Evolutionary conservation across 768 basidiomycete species (phyloP).

Genomic region (Tylopilus subfusipes): DNA sequence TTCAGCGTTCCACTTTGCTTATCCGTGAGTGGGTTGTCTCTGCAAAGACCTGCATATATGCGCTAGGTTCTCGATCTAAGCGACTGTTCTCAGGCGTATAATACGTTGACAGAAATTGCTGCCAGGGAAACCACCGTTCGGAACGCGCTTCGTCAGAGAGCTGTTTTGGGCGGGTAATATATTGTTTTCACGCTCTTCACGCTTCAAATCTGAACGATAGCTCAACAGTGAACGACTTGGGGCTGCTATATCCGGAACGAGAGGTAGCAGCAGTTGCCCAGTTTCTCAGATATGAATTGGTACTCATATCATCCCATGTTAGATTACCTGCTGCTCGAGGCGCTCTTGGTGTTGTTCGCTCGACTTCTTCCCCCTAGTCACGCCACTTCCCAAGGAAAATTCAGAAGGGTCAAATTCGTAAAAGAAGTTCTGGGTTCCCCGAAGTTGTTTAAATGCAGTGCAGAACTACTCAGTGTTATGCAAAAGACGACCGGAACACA

Average conservation of each 20-base stretch:
- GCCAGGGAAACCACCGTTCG: constrained; percentile 41
- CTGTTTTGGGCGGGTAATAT: constrained; percentile 48
- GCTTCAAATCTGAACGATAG: not conserved
- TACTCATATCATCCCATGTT: not conserved
- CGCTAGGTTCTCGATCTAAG: constrained; percentile 15
- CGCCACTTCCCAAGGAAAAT: constrained; percentile 31
- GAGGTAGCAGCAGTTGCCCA: constrained; percentile 38
- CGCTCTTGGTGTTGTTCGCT: constrained; percentile 53
- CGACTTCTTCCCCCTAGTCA: constrained; percentile 48
- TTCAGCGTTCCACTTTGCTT: constrained; percentile 26
- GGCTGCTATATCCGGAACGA: constrained; percentile 42
- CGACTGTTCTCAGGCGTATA: constrained; percentile 44
- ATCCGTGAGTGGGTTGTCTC: constrained; percentile 19
- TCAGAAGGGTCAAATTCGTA: constrained; percentile 45
- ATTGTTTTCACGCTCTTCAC: not conserved
- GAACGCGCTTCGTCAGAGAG: constrained; percentile 41
- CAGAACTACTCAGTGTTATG: constrained; percentile 39
- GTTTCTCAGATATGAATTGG: not conserved
- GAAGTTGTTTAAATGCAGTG: constrained; percentile 35
- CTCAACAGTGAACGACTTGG: constrained; percentile 45
- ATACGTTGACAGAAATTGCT: constrained; percentile 48
- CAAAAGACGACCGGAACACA: constrained; percentile 40
- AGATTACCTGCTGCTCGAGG: constrained; percentile 60
- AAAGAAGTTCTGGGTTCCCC: constrained; percentile 47
- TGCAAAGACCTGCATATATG: constrained; percentile 28